Evolutionary conservation across 208 protist genomes (phyloP).

Genomic region (Acanthamoeba culbertsoni): DNA sequence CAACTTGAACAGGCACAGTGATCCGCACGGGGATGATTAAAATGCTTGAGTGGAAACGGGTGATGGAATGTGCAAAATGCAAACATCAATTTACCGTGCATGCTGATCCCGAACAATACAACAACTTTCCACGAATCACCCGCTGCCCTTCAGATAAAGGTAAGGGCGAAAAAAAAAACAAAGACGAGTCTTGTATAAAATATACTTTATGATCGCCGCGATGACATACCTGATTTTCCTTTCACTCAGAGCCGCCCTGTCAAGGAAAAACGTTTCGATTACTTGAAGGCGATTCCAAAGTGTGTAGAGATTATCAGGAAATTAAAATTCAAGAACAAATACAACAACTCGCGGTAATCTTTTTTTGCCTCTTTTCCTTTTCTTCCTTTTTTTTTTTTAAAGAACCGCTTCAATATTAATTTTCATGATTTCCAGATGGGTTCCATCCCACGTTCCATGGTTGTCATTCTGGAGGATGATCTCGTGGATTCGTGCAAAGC

Average conservation of each 20-base stretch:
- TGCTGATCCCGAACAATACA: constrained; percentile 71
- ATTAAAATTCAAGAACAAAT: constrained; percentile 98
- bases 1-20: constrained; percentile 73
- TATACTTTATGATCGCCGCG: background rate
- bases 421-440: constrained; percentile 74
- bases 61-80: constrained; percentile 78
- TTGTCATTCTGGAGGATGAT: constrained; percentile 97
- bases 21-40: constrained; percentile 74
- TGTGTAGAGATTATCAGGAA: constrained; percentile 96
- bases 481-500: constrained; percentile 97
- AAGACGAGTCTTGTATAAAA: background rate
- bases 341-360: constrained; percentile 94
- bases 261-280: constrained; percentile 47
- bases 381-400: constrained; percentile 70
- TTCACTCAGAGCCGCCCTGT: constrained; percentile 55
- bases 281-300: constrained; percentile 62
- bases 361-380: constrained; percentile 82
- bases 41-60: constrained; percentile 74
- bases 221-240: background rate
- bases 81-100: constrained; percentile 57
- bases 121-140: constrained; percentile 61
- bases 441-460: constrained; percentile 96
- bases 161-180: background rate
- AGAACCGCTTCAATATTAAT: background rate
- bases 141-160: constrained; percentile 44